Conservation (phyloP, 805 yeast species). For the Lipomyces yamanashiensis region DNA sequence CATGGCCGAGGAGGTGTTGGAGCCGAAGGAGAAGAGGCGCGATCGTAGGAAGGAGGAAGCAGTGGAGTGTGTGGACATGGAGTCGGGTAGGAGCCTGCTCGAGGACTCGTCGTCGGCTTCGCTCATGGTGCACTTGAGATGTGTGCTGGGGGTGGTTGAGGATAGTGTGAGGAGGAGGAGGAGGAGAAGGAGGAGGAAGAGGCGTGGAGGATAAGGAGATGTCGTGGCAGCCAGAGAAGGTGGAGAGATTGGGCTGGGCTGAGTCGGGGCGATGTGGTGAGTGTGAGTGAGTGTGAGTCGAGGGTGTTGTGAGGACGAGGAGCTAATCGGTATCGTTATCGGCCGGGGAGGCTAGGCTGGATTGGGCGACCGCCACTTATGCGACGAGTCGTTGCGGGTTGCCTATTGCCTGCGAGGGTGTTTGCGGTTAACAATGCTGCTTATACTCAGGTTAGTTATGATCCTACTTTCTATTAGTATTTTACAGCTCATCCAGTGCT, state of each 20-base stretch:
- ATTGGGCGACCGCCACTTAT: too few species aligned
- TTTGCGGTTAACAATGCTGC: too few species aligned
- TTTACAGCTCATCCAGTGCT: too few species aligned
- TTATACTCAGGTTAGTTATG: too few species aligned
- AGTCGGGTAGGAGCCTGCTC: slow-evolving; percentile 21
- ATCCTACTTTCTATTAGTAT: too few species aligned
- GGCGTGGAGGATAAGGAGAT: neutral
- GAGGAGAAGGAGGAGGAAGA: neutral
- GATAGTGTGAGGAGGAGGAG: neutral
- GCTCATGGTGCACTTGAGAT: slow-evolving; percentile 3
- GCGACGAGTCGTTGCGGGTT: too few species aligned
- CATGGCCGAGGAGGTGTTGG: neutral
- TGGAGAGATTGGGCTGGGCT: neutral
- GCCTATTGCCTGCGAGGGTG: too few species aligned
- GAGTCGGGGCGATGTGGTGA: neutral
- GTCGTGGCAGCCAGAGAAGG: too few species aligned
- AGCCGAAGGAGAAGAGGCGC: slow-evolving; percentile 30
- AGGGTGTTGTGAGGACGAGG: too few species aligned
- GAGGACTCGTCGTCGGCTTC: slow-evolving; percentile 23
- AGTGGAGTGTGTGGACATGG: slow-evolving; percentile 26
- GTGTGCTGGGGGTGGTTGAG: slow-evolving; percentile 4
- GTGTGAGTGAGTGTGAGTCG: too few species aligned
- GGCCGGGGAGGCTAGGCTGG: too few species aligned
- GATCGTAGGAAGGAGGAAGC: slow-evolving; percentile 28
- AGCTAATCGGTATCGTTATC: too few species aligned